Conservation (phyloP, 2,329 filamentous ascomycete species). For the Dothistroma pini region DNA sequence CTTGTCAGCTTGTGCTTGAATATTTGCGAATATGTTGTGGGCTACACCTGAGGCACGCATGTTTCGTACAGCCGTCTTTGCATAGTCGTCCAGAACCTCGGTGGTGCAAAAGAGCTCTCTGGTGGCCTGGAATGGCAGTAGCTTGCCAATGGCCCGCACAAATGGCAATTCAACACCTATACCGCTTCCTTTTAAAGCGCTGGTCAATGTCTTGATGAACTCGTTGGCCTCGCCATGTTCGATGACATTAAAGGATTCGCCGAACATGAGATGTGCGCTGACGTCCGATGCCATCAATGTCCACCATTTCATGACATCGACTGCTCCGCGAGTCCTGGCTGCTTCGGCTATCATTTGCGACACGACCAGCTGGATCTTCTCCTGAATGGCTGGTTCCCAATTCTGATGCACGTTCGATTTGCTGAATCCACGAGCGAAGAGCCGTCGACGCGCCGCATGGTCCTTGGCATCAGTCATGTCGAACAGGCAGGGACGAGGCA, state of each 20-base stretch:
- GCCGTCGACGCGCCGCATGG: constrained; percentile 36
- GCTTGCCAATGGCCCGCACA: constrained; percentile 23
- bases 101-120: constrained; percentile 26
- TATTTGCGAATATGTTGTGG: constrained; percentile 29
- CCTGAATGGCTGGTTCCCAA: constrained; percentile 37
- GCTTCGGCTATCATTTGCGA: constrained; percentile 31
- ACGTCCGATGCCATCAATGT: constrained; percentile 42
- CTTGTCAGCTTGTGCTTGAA: constrained; percentile 28
- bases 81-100: constrained; percentile 23
- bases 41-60: constrained; percentile 19
- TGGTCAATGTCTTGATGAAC: constrained; percentile 33
- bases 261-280: constrained; percentile 38
- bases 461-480: constrained; percentile 36
- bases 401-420: constrained; percentile 35
- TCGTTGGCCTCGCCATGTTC: constrained; percentile 33
- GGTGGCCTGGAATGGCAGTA: constrained; percentile 22
- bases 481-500: constrained; percentile 34
- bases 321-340: constrained; percentile 29
- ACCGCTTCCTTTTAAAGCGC: constrained; percentile 30
- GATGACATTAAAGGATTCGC: constrained; percentile 40
- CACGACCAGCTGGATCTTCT: constrained; percentile 35
- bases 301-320: constrained; percentile 42
- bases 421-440: constrained; percentile 38
- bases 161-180: constrained; percentile 35
- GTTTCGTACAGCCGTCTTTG: constrained; percentile 25